Evolutionary conservation across 2,329 filamentous ascomycete species (phyloP).

Genomic region (Penicillium sp.): DNA sequence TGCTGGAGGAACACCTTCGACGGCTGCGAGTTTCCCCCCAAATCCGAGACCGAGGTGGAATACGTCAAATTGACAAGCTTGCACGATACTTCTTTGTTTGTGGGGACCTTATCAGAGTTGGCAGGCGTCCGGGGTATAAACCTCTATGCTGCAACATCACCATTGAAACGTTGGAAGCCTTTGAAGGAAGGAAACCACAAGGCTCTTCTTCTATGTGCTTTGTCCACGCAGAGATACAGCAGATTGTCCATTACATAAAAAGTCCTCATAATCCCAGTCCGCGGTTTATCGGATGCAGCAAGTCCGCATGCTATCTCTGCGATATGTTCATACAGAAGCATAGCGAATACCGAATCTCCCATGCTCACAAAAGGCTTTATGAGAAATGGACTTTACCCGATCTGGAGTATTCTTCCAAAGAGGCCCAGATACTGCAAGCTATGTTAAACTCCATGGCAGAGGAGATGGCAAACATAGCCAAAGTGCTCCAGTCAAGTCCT

Average conservation of each 20-base stretch:
- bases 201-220: background rate
- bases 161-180: background rate
- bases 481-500: background rate
- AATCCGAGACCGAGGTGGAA: background rate
- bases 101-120: background rate
- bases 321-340: background rate
- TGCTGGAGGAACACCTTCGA: background rate
- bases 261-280: background rate
- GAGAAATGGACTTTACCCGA: background rate
- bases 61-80: background rate
- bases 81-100: background rate
- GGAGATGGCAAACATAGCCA: background rate
- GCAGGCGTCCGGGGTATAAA: background rate
- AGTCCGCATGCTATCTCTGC: background rate
- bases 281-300: background rate
- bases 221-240: background rate
- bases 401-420: background rate
- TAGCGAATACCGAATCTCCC: background rate
- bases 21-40: background rate
- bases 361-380: background rate
- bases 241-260: background rate
- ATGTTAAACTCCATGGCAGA: background rate
- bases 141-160: background rate
- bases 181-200: background rate
- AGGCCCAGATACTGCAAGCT: background rate